Conservation (phyloP, 441 rosid genomes). For the Gossypium armourianum region DNA sequence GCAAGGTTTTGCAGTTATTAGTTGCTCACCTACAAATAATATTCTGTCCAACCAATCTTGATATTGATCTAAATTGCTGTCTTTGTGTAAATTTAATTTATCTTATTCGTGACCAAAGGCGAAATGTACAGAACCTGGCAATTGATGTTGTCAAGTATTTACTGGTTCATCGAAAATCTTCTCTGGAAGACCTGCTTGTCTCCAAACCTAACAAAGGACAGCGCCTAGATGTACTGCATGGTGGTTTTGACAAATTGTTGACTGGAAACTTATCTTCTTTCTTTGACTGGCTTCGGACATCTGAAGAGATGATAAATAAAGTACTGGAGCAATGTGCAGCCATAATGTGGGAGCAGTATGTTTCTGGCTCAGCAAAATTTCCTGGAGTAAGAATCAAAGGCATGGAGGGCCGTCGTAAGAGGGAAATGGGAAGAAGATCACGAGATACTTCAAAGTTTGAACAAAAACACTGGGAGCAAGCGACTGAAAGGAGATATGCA, state of each 20-base stretch:
- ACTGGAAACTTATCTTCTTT: conserved; percentile 66
- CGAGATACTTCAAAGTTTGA: conserved; percentile 74
- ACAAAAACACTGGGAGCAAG: conserved; percentile 86
- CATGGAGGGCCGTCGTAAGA: conserved; percentile 85
- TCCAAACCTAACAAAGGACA: conserved; percentile 82
- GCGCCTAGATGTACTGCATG: conserved; percentile 71
- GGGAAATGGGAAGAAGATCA: conserved; percentile 84
- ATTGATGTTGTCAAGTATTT: conserved; percentile 74
- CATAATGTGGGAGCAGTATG: conserved; percentile 92
- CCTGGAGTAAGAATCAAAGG: conserved; percentile 95
- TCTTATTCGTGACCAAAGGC: conserved; percentile 76
- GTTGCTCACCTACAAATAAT: conserved; percentile 80
- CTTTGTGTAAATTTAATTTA: conserved; percentile 79
- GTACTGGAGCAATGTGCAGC: conserved; percentile 97
- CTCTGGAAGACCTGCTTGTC: conserved; percentile 85
- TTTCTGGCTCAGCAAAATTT: conserved; percentile 91
- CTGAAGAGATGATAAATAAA: conserved; percentile 66
- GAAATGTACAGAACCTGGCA: conserved; percentile 68
- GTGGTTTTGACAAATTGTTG: conserved; percentile 88
- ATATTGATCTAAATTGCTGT: conserved; percentile 88
- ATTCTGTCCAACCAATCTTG: conserved; percentile 92
- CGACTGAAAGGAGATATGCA: conserved; percentile 88
- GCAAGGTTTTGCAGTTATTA: conserved; percentile 75
- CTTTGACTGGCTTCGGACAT: conserved; percentile 78
- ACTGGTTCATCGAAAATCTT: conserved; percentile 79